Conservation (phyloP, 208 protist species). For the Vickermania spadyakhi region DNA sequence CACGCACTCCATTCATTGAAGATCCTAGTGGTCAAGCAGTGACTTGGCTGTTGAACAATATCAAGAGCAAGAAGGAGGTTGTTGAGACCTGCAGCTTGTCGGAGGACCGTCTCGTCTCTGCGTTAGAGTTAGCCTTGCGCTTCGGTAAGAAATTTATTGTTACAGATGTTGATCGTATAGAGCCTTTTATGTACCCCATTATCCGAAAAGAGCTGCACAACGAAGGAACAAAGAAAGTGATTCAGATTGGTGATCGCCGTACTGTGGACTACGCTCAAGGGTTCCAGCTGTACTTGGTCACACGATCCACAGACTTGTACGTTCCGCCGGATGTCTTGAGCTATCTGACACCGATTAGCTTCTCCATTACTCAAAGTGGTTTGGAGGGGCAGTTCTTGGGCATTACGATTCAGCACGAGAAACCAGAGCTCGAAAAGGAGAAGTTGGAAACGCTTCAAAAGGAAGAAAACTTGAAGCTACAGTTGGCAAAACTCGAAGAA, state of each 20-base stretch:
- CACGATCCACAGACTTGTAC: conserved; percentile 75
- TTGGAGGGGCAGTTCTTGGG: conserved; percentile 96
- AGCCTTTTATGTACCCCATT: conserved; percentile 94
- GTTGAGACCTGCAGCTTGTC: conserved; percentile 89
- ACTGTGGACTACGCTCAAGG: conserved; percentile 95
- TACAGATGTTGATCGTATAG: conserved; percentile 93
- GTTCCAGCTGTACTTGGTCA: conserved; percentile 95
- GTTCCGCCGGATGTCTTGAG: conserved; percentile 90
- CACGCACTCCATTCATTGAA: conserved; percentile 91
- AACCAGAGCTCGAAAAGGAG: conserved; percentile 94
- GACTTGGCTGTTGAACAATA: conserved; percentile 86
- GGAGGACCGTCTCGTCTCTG: conserved; percentile 90
- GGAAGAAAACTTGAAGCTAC: conserved; percentile 95
- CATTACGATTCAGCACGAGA: conserved; percentile 95
- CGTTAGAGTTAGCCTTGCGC: conserved; percentile 95
- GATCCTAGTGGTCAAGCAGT: conserved; percentile 92
- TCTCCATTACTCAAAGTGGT: conserved; percentile 95
- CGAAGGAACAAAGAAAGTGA: conserved; percentile 87
- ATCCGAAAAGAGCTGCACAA: conserved; percentile 89
- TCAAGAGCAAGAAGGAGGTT: conserved; percentile 62
- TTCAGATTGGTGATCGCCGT: conserved; percentile 96
- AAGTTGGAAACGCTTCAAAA: conserved; percentile 90
- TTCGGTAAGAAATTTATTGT: conserved; percentile 98
- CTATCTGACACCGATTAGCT: conserved; percentile 94
- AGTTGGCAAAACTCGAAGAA: conserved; percentile 92